Base-by-base conservation (phyloP, 2,329 filamentous ascomycete species). In the Sporothrix luriei region DNA sequence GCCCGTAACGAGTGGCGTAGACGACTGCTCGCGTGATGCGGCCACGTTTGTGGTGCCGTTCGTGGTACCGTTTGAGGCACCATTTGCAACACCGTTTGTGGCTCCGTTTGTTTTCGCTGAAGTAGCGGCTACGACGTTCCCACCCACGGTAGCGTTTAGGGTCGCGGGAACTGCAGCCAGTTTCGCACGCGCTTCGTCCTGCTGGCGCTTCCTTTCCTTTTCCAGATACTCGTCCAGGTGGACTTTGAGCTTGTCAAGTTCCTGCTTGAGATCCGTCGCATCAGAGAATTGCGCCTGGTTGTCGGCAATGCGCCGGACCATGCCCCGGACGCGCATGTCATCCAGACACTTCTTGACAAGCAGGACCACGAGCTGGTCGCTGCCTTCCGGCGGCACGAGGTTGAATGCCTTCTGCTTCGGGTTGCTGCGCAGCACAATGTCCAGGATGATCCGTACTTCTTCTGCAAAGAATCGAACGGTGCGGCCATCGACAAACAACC, bases 401-500 rank as follows among this genome's bases (percentile, higher is more conserved):
- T 87, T 83, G 6, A 76, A 78, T 1, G 84, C 85, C 55, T 82
- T 85, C 73, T 88, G 85, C 14, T 81, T 80, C 3, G 85, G 85
- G 69, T 88, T 88, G 9, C 86, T 87, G 10, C 82, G 79, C n/a
- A 87, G 77, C 14, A 88, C 84, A 74, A 88, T 87, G 62, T 84
- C 84, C 49, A 86, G 79, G 73, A 88, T 90, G 19, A 82, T 81
- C 38, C 82, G 81, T 10, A 87, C 86, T 75, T 85, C 87, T 49
- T 84, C 84, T 14, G 85, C 87, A 78, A 85, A 89, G 76, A 85
- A 89, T 72, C 83, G 85, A 48, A 88, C 84, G 0, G 84, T 86
- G 71, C 82, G 82, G 1, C 84, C 80, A 73, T 86, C 85, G 1
- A 88, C 84, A 24, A 86, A 75, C 21, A 88, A 77, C 66, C 82